Percentiles rank a stretch among this genome's conserved stretches.
These are phyloP conservation scores for Peronospora farinosa DNA, from an alignment of 352 stramenopile species.

Conservation along the genomic window DNA sequence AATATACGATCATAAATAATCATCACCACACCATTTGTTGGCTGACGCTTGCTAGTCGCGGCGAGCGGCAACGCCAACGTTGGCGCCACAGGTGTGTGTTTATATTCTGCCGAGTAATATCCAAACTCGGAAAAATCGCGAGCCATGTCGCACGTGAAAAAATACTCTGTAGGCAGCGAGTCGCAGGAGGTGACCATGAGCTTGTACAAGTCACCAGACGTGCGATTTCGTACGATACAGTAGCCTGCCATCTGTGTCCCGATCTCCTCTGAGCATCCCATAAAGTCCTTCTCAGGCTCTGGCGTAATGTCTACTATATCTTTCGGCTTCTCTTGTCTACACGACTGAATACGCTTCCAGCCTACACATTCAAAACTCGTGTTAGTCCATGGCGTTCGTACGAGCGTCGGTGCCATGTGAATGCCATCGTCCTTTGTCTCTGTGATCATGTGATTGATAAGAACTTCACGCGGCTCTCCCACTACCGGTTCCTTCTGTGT, in stretches of 20 bases:
- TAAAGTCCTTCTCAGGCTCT: conserved; percentile 64
- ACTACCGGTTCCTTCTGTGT: conserved; percentile 50
- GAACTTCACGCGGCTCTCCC: conserved; percentile 51
- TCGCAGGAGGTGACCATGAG: conserved; percentile 78
- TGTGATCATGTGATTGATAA: conserved; percentile 74
- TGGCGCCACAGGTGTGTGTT: conserved; percentile 60
- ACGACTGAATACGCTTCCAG: conserved; percentile 82
- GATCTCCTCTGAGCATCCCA: conserved; percentile 65
- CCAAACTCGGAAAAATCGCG: conserved; percentile 80
- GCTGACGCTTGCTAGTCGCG: conserved; percentile 39
- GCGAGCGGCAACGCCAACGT: conserved; percentile 54
- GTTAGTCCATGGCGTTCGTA: conserved; percentile 65
- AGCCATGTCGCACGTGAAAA: conserved; percentile 79
- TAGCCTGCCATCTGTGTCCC: conserved; percentile 70
- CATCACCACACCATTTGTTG: conserved; percentile 73
- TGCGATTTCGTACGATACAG: conserved; percentile 79
- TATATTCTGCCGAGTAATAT: conserved; percentile 59
- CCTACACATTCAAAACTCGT: conserved; percentile 78
- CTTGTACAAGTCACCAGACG: conserved; percentile 70
- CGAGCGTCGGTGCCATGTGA: conserved; percentile 47
- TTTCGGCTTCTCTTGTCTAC: conserved; percentile 39
- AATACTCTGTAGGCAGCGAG: conserved; percentile 60
- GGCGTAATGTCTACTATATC: conserved; percentile 32
- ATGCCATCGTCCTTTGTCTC: conserved; percentile 55
- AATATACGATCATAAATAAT: conserved; percentile 83